These are phyloP conservation scores for Chrysophaeum taylorii DNA, from an alignment of 352 stramenopile genomes.

Conservation along the genomic window DNA sequence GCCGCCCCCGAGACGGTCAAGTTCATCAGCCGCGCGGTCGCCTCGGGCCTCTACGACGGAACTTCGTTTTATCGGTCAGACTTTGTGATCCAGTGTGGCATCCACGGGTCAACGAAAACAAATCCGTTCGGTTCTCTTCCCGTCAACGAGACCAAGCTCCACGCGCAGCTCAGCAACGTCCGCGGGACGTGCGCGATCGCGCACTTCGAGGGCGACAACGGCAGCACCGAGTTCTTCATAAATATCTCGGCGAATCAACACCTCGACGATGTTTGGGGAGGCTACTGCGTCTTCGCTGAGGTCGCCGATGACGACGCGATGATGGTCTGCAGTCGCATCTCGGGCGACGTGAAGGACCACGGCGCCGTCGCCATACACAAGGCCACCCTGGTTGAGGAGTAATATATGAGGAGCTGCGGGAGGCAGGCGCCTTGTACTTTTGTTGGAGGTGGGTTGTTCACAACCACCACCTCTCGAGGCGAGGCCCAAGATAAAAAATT, in stretches of 20 bases:
- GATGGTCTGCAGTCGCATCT: too few relatives aligned
- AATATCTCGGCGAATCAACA: conserved; percentile 26
- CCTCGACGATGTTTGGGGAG: conserved; percentile 29
- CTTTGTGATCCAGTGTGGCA: conserved; percentile 30
- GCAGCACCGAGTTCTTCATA: conserved; percentile 28
- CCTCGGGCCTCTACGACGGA: conserved; percentile 12
- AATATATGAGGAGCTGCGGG: too few relatives aligned
- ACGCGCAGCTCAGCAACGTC: conserved; percentile 11
- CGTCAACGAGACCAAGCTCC: conserved; percentile 23
- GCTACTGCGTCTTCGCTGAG: conserved; percentile 26
- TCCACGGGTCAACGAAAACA: conserved; percentile 10
- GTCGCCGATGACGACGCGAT: conserved; percentile 5
- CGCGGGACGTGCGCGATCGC: conserved; percentile 22
- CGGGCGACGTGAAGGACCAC: too few relatives aligned
- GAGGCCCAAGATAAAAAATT: too few relatives aligned
- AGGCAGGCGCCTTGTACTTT: too few relatives aligned
- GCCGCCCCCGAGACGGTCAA: too few relatives aligned
- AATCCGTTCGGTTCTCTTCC: conserved; percentile 13
- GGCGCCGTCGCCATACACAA: too few relatives aligned
- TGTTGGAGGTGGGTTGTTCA: too few relatives aligned
- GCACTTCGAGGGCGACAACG: conserved; percentile 28
- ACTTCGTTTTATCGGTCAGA: conserved; percentile 27
- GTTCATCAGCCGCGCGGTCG: too few relatives aligned
- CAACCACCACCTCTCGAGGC: too few relatives aligned
- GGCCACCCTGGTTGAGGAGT: too few relatives aligned